Conservation (phyloP, 1,284 basidiomycete genomes). For the Athelia psychrophila region DNA sequence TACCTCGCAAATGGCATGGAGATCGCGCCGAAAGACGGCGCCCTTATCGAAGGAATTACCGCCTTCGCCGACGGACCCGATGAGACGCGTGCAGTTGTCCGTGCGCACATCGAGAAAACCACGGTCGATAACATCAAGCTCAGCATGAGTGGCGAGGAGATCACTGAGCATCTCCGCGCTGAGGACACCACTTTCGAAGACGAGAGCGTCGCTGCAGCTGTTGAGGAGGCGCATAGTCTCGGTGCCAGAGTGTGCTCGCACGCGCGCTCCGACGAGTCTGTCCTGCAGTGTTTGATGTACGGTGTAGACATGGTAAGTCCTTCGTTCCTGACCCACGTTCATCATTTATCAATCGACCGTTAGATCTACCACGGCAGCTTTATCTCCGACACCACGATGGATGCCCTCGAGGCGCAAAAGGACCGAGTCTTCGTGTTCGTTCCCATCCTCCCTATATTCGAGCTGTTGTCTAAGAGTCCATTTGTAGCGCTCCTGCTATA, state of each 20-base stretch:
- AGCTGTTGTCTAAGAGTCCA: background rate
- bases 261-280: constrained; percentile 25
- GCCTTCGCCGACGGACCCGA: constrained; percentile 22
- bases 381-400: constrained; percentile 29
- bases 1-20: constrained; percentile 28
- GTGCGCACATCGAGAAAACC: background rate
- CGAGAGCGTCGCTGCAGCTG: constrained; percentile 23
- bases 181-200: constrained; percentile 31
- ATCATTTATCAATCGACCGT: background rate
- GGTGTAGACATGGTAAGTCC: constrained; percentile 21
- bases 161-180: constrained; percentile 29
- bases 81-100: constrained; percentile 11
- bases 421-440: constrained; percentile 21
- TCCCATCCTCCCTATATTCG: background rate
- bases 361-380: constrained; percentile 12
- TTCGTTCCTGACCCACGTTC: constrained; percentile 12
- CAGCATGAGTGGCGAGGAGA: constrained; percentile 32
- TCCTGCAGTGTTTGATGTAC: constrained; percentile 28
- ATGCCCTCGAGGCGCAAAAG: constrained; percentile 28
- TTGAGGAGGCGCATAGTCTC: constrained; percentile 26
- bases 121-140: constrained; percentile 16
- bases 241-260: constrained; percentile 30
- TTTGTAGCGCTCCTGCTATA: constrained; percentile 20
- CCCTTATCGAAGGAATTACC: constrained; percentile 26
- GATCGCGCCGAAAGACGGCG: constrained; percentile 28